These are phyloP conservation scores for Peronosclerospora sorghi DNA, from an alignment of 352 stramenopile genomes.

Conservation along the genomic window DNA sequence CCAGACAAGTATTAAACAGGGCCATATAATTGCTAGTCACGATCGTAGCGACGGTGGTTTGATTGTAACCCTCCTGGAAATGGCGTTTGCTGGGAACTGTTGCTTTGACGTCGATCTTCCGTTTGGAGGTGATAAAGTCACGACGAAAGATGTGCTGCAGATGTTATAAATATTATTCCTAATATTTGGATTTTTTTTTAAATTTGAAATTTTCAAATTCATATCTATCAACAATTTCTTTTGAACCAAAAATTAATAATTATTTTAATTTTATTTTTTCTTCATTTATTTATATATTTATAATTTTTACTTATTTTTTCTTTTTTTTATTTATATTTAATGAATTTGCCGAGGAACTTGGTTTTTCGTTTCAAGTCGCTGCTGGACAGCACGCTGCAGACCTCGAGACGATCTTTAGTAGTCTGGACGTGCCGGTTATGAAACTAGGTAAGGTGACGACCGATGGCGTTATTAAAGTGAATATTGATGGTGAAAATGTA, in stretches of 20 bases:
- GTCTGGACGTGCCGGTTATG: slow-evolving; percentile 68
- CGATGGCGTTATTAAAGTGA: slow-evolving; percentile 85
- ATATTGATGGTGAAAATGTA: slow-evolving; percentile 73
- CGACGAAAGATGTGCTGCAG: slow-evolving; percentile 51
- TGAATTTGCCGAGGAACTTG: slow-evolving; percentile 98
- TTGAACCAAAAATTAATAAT: no score
- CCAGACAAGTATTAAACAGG: slow-evolving; percentile 87
- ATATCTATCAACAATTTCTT: no score
- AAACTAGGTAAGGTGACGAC: slow-evolving; percentile 87
- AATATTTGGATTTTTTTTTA: no score
- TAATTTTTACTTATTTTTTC: no score
- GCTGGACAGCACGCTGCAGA: slow-evolving; percentile 34
- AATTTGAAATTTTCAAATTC: no score
- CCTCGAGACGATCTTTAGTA: slow-evolving; percentile 83
- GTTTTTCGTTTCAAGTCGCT: slow-evolving; percentile 94
- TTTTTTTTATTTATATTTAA: no score
- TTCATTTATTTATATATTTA: no score
- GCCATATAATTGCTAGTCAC: slow-evolving; percentile 92
- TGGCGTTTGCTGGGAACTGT: slow-evolving; percentile 98
- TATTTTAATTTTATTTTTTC: no score
- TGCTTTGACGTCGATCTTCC: slow-evolving; percentile 90
- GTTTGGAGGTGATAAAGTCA: slow-evolving; percentile 22
- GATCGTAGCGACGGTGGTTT: slow-evolving; percentile 98
- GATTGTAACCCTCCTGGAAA: slow-evolving; percentile 92
- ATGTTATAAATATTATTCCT: no score